Base-by-base conservation (phyloP, 2,329 filamentous ascomycete species). In the Pseudocercospora crystallina region DNA sequence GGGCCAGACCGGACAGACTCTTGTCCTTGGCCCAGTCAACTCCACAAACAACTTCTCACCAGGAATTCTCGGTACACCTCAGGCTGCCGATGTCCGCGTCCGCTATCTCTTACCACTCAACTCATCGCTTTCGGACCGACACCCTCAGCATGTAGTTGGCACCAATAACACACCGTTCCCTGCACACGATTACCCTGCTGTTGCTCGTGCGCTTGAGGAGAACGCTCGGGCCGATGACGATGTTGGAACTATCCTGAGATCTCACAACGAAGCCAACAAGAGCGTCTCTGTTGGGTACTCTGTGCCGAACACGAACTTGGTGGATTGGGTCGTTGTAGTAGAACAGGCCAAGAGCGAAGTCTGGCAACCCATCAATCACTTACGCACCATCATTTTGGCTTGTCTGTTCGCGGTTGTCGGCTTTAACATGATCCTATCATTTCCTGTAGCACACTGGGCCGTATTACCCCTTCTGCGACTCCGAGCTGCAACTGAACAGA, bases 321-420 rank as follows among this genome's bases (percentile, higher is more conserved):
- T 88, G 5, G 83, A 92, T 62, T 96, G 91, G 91, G 83, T 89
- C 7, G 73, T 96, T 2, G 63, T 95, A 2, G 81, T 96, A 1
- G 91, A 96, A 66, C 85, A 94, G 68, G 76, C 82, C 2, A 82
- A 82, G 56, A 68, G 68, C 17, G 90, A 96, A 69, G 89, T 90
- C 0, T 90, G 87, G 71, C 76, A 77, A 7, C 88, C 90, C 0
- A 90, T 96, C 50, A 72, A 77, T 30, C 84, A 82, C n/a, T 76
- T 96, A n/a, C 83, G 88, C 12, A 84, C 86, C 40, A 89, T 96
- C 44, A 80, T 96, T 2, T 71, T 96, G 2, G 88, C 83, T 5
- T 95, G 89, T 55, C 87, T 95, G 0, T 95, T 96, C 65, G 89
- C 87, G 0, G 92, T 90, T 0, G 80, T 85, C 7, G 90, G 60